Percentiles rank a stretch among this genome's conserved stretches.
phyloP scores from a whole-genome alignment of 768 basidiomycete species.

The Hygrocybe punicea region DNA sequence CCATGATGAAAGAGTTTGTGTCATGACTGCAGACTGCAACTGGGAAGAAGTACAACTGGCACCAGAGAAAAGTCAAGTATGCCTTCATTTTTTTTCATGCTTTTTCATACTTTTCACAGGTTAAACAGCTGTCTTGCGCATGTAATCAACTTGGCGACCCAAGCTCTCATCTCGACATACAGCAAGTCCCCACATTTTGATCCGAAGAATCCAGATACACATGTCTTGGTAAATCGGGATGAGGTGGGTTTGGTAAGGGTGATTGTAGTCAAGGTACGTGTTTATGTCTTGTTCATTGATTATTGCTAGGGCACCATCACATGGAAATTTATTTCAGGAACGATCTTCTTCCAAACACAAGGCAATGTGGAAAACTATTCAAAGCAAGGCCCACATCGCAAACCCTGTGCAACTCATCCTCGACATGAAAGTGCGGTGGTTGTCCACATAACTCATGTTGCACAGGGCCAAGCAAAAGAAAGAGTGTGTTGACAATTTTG shows the following conservation, averaged over 20 bases:
- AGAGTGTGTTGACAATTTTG: conserved; percentile 25
- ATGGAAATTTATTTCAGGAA: too few species aligned
- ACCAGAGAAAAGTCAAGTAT: conserved; percentile 7
- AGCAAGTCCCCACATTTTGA: conserved; percentile 10
- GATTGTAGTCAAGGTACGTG: conserved; percentile 14
- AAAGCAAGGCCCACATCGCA: neutral
- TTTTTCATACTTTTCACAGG: neutral
- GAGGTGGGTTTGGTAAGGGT: conserved; percentile 16
- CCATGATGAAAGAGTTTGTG: conserved; percentile 31
- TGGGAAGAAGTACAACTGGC: neutral
- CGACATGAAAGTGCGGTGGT: conserved; percentile 33
- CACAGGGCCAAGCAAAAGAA: conserved; percentile 7
- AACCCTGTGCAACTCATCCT: conserved; percentile 20
- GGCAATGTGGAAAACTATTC: conserved; percentile 19
- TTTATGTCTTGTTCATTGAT: neutral
- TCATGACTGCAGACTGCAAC: conserved; percentile 1
- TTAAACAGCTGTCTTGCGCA: conserved; percentile 30
- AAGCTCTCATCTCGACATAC: conserved; percentile 26
- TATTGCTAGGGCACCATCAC: neutral
- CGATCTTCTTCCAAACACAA: conserved; percentile 25
- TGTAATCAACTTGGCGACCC: conserved; percentile 35
- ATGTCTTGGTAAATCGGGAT: conserved; percentile 19
- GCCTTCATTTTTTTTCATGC: neutral
- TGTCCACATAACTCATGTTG: conserved; percentile 34
- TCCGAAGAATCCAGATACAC: conserved; percentile 16